phyloP scores from a whole-genome alignment of 2,329 filamentous ascomycete species.

The Boeremia lycopersici region DNA sequence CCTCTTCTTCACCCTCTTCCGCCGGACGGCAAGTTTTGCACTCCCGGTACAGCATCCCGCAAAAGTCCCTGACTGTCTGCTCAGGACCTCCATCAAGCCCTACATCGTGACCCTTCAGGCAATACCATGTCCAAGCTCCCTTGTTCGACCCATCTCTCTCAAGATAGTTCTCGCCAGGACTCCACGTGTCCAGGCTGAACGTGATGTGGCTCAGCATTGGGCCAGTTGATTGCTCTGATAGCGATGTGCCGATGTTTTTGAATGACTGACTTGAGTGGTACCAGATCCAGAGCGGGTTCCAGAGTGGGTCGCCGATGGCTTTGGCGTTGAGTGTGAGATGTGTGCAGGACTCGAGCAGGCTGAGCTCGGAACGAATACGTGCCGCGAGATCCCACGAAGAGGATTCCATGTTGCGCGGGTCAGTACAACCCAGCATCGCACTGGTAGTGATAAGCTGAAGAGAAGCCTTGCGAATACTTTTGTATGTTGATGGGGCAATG shows the following conservation, averaged over 20 bases:
- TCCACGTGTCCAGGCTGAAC: slow-evolving; percentile 45
- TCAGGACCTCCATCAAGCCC: slow-evolving; percentile 24
- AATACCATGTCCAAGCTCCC: slow-evolving; percentile 44
- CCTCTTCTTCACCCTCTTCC: slow-evolving; percentile 19
- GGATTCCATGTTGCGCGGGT: slow-evolving; percentile 44
- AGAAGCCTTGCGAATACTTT: slow-evolving; percentile 32
- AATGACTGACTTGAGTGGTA: slow-evolving; percentile 44
- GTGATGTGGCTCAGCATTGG: slow-evolving; percentile 39
- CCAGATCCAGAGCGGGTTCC: slow-evolving; percentile 51
- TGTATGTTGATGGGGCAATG: slow-evolving; percentile 29
- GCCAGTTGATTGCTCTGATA: slow-evolving; percentile 16
- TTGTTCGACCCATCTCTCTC: slow-evolving; percentile 25
- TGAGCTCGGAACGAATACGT: slow-evolving; percentile 34
- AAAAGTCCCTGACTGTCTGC: slow-evolving; percentile 40
- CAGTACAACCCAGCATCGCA: slow-evolving; percentile 42
- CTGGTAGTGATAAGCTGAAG: slow-evolving; percentile 43
- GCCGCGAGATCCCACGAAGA: slow-evolving; percentile 39
- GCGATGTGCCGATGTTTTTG: slow-evolving; percentile 35
- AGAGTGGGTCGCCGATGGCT: slow-evolving; percentile 46
- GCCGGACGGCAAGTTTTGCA: slow-evolving; percentile 30
- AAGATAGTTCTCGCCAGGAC: slow-evolving; percentile 44
- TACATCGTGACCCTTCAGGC: slow-evolving; percentile 36
- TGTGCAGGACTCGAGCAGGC: slow-evolving; percentile 23
- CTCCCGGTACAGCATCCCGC: slow-evolving; percentile 36
- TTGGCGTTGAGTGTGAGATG: slow-evolving; percentile 39